Conservation (phyloP, 2,329 filamentous ascomycete genomes). For the Aspergillus novofumigatus region DNA sequence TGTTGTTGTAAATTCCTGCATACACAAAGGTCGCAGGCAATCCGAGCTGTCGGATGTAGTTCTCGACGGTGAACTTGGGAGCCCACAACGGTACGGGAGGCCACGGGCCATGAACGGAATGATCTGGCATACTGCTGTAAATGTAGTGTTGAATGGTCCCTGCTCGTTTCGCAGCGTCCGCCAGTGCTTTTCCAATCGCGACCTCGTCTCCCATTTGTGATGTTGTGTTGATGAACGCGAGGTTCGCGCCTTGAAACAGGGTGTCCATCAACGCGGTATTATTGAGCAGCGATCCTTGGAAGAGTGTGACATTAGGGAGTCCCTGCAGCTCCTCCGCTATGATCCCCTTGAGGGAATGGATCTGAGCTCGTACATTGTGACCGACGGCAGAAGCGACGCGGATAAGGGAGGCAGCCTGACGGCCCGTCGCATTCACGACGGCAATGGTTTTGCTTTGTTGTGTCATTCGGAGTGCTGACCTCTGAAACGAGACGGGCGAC, state of each 20-base stretch:
- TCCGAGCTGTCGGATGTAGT: conserved; percentile 78
- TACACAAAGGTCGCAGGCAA: conserved; percentile 91
- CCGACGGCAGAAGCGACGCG: conserved; percentile 90
- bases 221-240: conserved; percentile 97
- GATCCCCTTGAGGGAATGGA: conserved; percentile 80
- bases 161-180: conserved; percentile 80
- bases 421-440: conserved; percentile 91
- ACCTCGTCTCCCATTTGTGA: conserved; percentile 89
- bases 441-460: conserved; percentile 72
- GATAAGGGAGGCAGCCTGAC: conserved; percentile 92
- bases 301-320: conserved; percentile 74
- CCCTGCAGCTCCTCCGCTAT: conserved; percentile 81
- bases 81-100: conserved; percentile 86
- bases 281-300: conserved; percentile 64
- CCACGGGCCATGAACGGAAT: conserved; percentile 78
- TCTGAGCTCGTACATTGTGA: conserved; percentile 87
- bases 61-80: conserved; percentile 86
- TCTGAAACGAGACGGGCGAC: conserved; percentile 1
- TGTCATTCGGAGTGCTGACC: conserved; percentile 31
- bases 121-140: conserved; percentile 96
- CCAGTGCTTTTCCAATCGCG: conserved; percentile 79
- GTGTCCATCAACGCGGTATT: conserved; percentile 69
- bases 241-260: conserved; percentile 76
- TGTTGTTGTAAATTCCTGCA: conserved; percentile 98
- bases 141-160: conserved; percentile 80